Evolutionary conservation across 2,329 filamentous ascomycete species (phyloP).

Genomic region (Hymenoscyphus infarciens): DNA sequence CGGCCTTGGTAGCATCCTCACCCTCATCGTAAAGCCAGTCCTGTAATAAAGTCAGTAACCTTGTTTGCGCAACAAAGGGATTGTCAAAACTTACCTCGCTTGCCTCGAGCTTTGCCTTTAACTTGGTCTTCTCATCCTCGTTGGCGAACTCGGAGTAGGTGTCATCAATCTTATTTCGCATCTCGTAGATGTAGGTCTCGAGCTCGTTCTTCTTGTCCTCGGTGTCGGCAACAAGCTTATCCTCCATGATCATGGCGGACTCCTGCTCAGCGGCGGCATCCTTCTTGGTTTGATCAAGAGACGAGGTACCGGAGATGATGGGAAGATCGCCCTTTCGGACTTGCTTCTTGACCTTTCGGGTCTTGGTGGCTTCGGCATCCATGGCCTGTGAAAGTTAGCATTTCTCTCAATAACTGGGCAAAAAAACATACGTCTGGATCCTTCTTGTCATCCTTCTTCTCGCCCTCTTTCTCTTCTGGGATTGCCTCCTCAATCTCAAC

Average conservation of each 20-base stretch:
- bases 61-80: not conserved
- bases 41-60: constrained; percentile 45
- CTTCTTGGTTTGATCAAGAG: constrained; percentile 68
- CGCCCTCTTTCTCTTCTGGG: constrained; percentile 60
- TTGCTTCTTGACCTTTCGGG: constrained; percentile 98
- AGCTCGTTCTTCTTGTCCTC: constrained; percentile 99
- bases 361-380: constrained; percentile 82
- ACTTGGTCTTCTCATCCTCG: constrained; percentile 87
- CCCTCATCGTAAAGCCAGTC: constrained; percentile 99
- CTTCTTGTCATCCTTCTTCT: constrained; percentile 55
- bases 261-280: constrained; percentile 74
- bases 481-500: constrained; percentile 94
- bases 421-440: constrained; percentile 65
- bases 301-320: constrained; percentile 76
- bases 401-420: not conserved
- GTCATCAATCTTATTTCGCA: constrained; percentile 92
- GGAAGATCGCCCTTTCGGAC: constrained; percentile 95
- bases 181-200: constrained; percentile 94
- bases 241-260: constrained; percentile 89
- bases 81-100: constrained; percentile 69
- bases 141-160: constrained; percentile 83
- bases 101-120: constrained; percentile 77
- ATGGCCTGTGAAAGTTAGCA: constrained; percentile 52
- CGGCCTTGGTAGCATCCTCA: constrained; percentile 87
- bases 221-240: constrained; percentile 96